Percentiles rank a stretch among this genome's conserved stretches.
Evolutionary conservation across 2,329 filamentous ascomycete species (phyloP).

Genomic region (Alternaria sp.): DNA sequence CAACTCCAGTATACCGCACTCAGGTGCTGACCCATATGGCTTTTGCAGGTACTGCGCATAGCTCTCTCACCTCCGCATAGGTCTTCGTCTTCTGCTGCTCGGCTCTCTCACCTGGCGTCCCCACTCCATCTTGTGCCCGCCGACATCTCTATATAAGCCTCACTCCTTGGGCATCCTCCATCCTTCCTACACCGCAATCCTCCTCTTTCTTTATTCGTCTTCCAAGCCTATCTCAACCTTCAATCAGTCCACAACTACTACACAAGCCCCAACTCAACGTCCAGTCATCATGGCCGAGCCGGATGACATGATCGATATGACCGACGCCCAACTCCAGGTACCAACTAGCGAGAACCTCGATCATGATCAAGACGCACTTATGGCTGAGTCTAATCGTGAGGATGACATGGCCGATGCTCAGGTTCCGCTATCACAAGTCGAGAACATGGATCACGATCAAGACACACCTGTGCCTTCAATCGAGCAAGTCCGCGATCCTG

Average conservation of each 20-base stretch:
- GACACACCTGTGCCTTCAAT: background rate
- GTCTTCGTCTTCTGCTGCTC: background rate
- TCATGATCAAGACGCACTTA: background rate
- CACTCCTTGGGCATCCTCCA: background rate
- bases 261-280: background rate
- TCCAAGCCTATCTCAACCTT: background rate
- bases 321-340: background rate
- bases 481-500: slow-evolving; percentile 3
- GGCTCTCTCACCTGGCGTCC: background rate
- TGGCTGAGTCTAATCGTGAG: background rate
- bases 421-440: background rate
- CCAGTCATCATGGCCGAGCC: slow-evolving; percentile 1
- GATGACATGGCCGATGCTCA: background rate
- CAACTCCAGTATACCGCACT: too few species aligned
- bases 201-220: background rate
- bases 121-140: background rate
- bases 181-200: slow-evolving; percentile 3
- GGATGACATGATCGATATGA: background rate
- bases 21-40: too few species aligned
- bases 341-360: background rate
- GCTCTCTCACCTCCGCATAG: background rate
- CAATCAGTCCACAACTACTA: background rate
- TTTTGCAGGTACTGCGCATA: too few species aligned
- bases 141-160: background rate
- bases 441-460: background rate